Conservation (phyloP, 768 basidiomycete genomes). For the Suillus luteus region DNA sequence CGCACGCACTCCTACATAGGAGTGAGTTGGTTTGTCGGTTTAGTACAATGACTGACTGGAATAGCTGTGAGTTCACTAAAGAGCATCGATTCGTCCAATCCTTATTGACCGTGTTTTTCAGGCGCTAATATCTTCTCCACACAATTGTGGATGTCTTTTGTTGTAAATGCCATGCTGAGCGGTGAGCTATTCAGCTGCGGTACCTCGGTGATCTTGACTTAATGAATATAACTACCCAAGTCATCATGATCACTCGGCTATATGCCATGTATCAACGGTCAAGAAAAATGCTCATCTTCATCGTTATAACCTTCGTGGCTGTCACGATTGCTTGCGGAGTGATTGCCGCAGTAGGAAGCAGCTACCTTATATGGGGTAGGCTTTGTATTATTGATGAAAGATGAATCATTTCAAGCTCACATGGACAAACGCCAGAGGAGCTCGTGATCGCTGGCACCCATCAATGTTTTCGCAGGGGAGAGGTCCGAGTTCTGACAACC, state of each 20-base stretch:
- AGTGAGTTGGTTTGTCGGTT: background rate
- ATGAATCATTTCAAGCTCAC: background rate
- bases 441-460: background rate
- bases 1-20: background rate
- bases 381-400: background rate
- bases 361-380: background rate
- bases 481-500: background rate
- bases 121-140: background rate
- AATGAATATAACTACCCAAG: background rate
- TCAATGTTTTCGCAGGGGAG: background rate
- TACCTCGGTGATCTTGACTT: background rate
- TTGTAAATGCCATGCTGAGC: background rate
- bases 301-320: background rate
- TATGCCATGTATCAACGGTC: slow-evolving; percentile 2
- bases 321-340: slow-evolving; percentile 1
- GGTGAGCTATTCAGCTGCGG: background rate
- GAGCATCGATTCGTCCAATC: background rate
- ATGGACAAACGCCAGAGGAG: background rate
- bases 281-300: background rate
- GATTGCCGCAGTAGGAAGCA: background rate
- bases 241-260: background rate
- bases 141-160: background rate
- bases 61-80: background rate
- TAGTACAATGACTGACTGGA: background rate
- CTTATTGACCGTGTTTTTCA: background rate